Evolutionary conservation across 768 basidiomycete genomes (phyloP).

Genomic region (Hysterangium stoloniferum): DNA sequence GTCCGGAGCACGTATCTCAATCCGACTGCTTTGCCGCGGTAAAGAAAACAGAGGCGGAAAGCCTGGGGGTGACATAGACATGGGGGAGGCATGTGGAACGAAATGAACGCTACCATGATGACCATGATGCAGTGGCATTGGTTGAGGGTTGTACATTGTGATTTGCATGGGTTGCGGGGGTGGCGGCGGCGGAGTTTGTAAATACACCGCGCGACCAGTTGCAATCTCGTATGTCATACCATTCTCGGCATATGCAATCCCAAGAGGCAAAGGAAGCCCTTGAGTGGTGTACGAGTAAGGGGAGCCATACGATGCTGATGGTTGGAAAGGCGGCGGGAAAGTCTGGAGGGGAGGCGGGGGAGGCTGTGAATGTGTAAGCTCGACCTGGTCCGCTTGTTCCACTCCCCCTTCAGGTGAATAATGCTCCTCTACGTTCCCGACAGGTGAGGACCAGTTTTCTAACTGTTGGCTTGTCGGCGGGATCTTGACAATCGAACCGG

Average conservation of each 20-base stretch:
- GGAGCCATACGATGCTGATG: constrained; percentile 58
- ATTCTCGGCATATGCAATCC: constrained; percentile 64
- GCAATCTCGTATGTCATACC: constrained; percentile 79
- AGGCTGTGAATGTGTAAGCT: neutral
- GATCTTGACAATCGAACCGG: too few relatives aligned
- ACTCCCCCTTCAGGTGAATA: neutral
- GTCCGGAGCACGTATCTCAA: constrained; percentile 72
- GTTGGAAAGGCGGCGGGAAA: constrained; percentile 30
- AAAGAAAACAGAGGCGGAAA: constrained; percentile 68
- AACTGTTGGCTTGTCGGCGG: neutral
- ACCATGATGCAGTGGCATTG: constrained; percentile 29
- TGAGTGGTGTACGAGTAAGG: constrained; percentile 52
- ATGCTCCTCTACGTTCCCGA: constrained; percentile 19
- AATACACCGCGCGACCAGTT: constrained; percentile 72
- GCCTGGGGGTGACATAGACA: constrained; percentile 51
- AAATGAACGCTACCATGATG: constrained; percentile 40
- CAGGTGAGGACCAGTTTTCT: constrained; percentile 17
- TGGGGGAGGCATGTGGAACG: constrained; percentile 41
- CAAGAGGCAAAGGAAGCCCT: constrained; percentile 43
- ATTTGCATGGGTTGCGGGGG: constrained; percentile 23
- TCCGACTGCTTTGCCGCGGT: constrained; percentile 60
- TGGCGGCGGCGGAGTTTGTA: constrained; percentile 38
- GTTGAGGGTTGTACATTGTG: constrained; percentile 57
- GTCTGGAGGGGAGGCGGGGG: constrained; percentile 34
- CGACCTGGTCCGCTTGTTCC: neutral